These are phyloP conservation scores for Leccinum truebloodii DNA, from an alignment of 768 basidiomycete genomes.

Conservation along the genomic window DNA sequence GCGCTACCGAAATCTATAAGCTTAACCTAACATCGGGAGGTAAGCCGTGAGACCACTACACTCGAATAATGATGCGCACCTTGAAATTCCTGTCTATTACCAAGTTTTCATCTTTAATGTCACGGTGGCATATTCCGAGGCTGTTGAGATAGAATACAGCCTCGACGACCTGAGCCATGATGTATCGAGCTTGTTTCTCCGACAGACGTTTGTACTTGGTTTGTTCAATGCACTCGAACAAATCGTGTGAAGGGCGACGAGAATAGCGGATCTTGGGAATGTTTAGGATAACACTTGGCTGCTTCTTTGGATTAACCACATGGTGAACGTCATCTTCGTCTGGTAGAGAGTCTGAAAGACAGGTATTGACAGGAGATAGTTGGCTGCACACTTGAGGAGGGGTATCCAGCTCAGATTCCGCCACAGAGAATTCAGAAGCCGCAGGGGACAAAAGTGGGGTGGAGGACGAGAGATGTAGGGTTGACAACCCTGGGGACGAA, in stretches of 20 bases:
- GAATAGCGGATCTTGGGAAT: constrained; percentile 46
- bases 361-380: constrained; percentile 24
- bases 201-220: constrained; percentile 75
- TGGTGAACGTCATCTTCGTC: constrained; percentile 10
- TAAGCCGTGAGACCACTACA: constrained; percentile 12
- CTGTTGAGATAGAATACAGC: constrained; percentile 78
- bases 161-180: constrained; percentile 87
- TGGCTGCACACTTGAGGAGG: constrained; percentile 38
- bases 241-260: constrained; percentile 82
- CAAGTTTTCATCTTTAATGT: constrained; percentile 97
- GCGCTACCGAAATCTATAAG: constrained; percentile 96
- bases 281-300: constrained; percentile 9
- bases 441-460: constrained; percentile 62
- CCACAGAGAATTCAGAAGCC: constrained; percentile 46
- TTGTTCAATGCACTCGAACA: constrained; percentile 96
- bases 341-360: constrained; percentile 15
- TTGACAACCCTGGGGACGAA: constrained; percentile 29
- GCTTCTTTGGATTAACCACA: constrained; percentile 14
- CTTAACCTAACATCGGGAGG: constrained; percentile 61
- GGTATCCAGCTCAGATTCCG: constrained; percentile 44
- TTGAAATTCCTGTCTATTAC: constrained; percentile 74
- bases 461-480: constrained; percentile 32
- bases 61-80: constrained; percentile 38
- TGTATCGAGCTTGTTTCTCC: constrained; percentile 75
- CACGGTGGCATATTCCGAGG: constrained; percentile 89